Base-by-base conservation (phyloP, 2,329 filamentous ascomycete species). In the Alternaria triticimaculans region DNA sequence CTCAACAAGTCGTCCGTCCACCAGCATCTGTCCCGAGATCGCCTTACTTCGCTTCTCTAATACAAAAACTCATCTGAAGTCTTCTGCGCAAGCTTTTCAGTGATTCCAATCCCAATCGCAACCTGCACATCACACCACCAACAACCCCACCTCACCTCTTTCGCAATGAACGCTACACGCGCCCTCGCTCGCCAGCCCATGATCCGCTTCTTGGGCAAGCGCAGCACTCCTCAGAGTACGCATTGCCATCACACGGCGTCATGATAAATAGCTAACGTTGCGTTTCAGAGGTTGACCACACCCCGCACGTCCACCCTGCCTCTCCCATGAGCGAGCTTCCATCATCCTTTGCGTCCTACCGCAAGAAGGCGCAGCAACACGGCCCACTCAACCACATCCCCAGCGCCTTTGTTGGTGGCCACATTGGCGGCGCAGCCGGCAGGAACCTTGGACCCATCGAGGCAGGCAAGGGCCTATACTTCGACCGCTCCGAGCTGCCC, bases 401-500 rank as follows among this genome's bases (percentile, higher is more conserved):
- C 63, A 66, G 73, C 45, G 72, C 67, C 66, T 73, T 78, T 50
- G 63, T 70, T 23, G 68, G 68, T 15, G 80, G 80, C 58, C 63
- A 72, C 58, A 82, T 85, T 54, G 92, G 92, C 69, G 87, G 88
- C 73, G 79, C 84, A 60, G 80, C 91, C 10, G 94, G 93, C 60
- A 82, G 88, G 64, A 84, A 90, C 41, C 86, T 97, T 11, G 94
- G 95, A 50, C 83, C 92, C 12, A 85, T 98, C 65, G 79, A 87
- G 70, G 87, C 94, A 41, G 86, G 87, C 63, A 82, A 88, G 75
- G 95, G 95, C 72, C 84, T 93, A 80, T 93, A 87, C 81, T 97
- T 97, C 79, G 96, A 98, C 81, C 89, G 94, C 72, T 92, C 89
- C 72, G 92, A 99, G 83, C 89, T 99, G 23, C 95, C 96, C 18